A percentile compares a stretch with the other conserved stretches of the same genome.
Evolutionary conservation across 345 rosid genomes (phyloP).

Genomic region (Anacardium occidentale): DNA sequence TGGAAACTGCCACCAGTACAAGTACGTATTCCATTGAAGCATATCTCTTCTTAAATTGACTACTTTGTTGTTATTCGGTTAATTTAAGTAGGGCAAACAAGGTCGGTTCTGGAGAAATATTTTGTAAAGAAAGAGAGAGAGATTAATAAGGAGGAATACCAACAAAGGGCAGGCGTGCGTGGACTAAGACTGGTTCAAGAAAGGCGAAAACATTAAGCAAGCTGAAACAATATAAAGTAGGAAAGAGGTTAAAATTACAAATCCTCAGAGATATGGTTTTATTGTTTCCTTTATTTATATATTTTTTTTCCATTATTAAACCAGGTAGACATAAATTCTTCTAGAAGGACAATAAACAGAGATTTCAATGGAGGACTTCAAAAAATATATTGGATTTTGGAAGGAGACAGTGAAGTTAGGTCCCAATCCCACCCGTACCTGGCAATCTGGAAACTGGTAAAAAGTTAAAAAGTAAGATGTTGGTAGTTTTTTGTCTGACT

Average conservation of each 20-base stretch:
- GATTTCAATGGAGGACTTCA: background rate
- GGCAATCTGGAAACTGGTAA: background rate
- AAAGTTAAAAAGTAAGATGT: conserved; percentile 14
- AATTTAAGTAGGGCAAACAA: conserved; percentile 1
- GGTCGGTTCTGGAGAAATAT: background rate
- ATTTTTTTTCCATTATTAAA: background rate
- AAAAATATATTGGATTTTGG: background rate
- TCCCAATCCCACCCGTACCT: no score
- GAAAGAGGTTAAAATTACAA: background rate
- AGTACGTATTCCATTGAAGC: conserved; percentile 36
- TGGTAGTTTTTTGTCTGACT: conserved; percentile 29
- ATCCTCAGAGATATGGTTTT: conserved; percentile 2
- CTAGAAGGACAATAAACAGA: conserved; percentile 20
- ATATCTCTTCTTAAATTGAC: conserved; percentile 28
- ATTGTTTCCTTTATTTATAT: background rate
- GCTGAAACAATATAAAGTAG: conserved; percentile 4
- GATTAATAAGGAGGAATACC: conserved; percentile 4
- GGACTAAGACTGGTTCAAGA: conserved; percentile 55
- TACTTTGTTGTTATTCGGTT: background rate
- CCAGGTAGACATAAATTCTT: no score
- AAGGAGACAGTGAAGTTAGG: conserved; percentile 15
- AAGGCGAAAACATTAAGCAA: conserved; percentile 23
- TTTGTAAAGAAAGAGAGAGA: background rate
- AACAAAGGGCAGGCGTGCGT: conserved; percentile 22
- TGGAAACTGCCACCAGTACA: conserved; percentile 31